A percentile compares a stretch with the other conserved stretches of the same genome.
Evolutionary conservation across 2,329 filamentous ascomycete species (phyloP).

Genomic region (Pezicula neosporulosa): DNA sequence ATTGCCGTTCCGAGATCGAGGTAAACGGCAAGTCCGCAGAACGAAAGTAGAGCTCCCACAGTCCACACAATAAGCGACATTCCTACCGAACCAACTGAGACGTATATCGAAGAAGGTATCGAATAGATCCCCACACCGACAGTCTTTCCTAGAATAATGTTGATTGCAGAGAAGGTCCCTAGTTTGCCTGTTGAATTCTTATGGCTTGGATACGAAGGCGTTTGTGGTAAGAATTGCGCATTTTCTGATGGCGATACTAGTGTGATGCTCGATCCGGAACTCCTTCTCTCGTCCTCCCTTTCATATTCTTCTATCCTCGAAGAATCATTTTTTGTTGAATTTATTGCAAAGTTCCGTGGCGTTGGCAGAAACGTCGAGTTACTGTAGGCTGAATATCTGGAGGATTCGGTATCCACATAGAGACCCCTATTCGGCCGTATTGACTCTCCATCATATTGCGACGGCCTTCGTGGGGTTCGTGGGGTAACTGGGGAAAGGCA

Average conservation of each 20-base stretch:
- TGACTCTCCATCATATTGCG: slow-evolving; percentile 1
- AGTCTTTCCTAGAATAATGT: slow-evolving; percentile 35
- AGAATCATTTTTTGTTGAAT: slow-evolving; percentile 3
- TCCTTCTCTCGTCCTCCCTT: slow-evolving; percentile 5
- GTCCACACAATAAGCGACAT: slow-evolving; percentile 52
- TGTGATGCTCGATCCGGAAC: slow-evolving; percentile 14
- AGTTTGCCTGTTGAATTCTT: slow-evolving; percentile 25
- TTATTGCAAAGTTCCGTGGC: slow-evolving; percentile 16
- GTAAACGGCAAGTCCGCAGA: slow-evolving; percentile 42
- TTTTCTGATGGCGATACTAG: slow-evolving; percentile 15
- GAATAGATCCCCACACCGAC: slow-evolving; percentile 47
- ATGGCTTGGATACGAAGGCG: slow-evolving; percentile 11
- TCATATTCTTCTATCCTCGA: not conserved
- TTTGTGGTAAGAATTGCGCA: slow-evolving; percentile 10
- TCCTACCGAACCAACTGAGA: slow-evolving; percentile 50
- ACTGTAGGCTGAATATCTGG: slow-evolving; percentile 11
- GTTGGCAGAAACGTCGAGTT: slow-evolving; percentile 21
- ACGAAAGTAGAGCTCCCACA: slow-evolving; percentile 42
- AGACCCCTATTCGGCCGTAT: slow-evolving; percentile 1
- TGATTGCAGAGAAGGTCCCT: slow-evolving; percentile 33
- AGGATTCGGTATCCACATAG: slow-evolving; percentile 9
- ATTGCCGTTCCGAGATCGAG: slow-evolving; percentile 43
- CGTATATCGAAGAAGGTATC: slow-evolving; percentile 53
- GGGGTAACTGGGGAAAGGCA: slow-evolving; percentile 30
- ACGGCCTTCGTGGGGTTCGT: slow-evolving; percentile 16